Evolutionary conservation across 768 basidiomycete genomes (phyloP).

Genomic region (Peribolospora baueri): DNA sequence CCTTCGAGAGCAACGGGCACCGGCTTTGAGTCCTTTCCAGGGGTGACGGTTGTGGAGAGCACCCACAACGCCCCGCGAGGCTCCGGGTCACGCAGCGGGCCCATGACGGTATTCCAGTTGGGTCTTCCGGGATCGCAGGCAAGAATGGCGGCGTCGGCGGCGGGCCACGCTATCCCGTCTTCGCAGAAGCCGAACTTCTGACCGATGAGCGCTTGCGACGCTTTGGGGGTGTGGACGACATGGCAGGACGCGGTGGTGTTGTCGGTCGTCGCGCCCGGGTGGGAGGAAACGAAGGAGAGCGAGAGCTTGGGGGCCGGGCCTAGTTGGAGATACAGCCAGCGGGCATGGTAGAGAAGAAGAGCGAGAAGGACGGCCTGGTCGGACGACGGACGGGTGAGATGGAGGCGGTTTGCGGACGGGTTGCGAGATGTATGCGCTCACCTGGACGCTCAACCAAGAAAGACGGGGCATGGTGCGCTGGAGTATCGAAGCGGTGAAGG

Average conservation of each 20-base stretch:
- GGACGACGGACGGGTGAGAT: too few relatives aligned
- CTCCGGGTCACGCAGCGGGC: constrained; percentile 35
- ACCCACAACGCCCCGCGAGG: constrained; percentile 41
- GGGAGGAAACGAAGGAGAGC: too few relatives aligned
- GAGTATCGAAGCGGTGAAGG: too few relatives aligned
- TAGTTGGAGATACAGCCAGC: too few relatives aligned
- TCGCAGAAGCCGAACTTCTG: constrained; percentile 28
- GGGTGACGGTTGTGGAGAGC: constrained; percentile 19
- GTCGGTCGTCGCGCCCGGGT: too few relatives aligned
- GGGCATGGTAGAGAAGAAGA: too few relatives aligned
- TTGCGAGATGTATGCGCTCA: too few relatives aligned
- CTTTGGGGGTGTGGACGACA: not conserved
- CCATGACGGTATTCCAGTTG: constrained; percentile 47
- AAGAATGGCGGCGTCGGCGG: constrained; percentile 21
- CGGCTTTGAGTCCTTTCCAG: constrained; percentile 13
- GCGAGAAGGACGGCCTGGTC: too few relatives aligned
- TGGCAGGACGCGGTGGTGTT: not conserved
- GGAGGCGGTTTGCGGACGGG: too few relatives aligned
- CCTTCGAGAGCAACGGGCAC: constrained; percentile 23
- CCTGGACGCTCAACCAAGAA: too few relatives aligned
- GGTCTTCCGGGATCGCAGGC: constrained; percentile 32
- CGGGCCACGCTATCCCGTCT: constrained; percentile 41
- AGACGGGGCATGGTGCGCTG: too few relatives aligned
- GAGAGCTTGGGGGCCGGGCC: too few relatives aligned
- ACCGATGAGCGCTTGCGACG: not conserved